phyloP scores from a whole-genome alignment of 164 flowering plant genomes.

The Malania oleifera region DNA sequence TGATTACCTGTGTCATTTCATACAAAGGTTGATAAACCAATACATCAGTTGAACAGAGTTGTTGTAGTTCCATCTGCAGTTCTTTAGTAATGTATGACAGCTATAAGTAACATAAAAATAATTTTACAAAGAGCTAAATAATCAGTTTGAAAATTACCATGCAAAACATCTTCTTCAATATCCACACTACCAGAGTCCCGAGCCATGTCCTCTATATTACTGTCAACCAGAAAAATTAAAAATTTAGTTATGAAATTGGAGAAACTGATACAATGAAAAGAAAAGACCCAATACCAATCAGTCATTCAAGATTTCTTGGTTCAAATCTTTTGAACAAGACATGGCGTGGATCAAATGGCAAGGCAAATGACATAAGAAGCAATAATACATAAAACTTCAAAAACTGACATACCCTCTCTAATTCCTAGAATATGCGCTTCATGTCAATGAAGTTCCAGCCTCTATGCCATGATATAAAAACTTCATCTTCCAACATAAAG shows the following conservation, averaged over 20 bases:
- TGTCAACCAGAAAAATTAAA: slow-evolving; percentile 25
- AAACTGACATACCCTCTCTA: background rate
- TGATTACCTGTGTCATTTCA: slow-evolving; percentile 71
- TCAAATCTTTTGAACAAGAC: background rate
- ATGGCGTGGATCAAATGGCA: background rate
- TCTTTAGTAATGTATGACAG: slow-evolving; percentile 35
- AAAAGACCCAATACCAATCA: background rate
- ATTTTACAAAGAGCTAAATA: slow-evolving; percentile 6
- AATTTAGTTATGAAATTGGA: slow-evolving; percentile 2
- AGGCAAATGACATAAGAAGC: background rate
- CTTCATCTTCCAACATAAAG: too few species aligned
- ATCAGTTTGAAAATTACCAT: slow-evolving; percentile 40
- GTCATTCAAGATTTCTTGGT: background rate
- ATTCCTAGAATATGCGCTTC: background rate
- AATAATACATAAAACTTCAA: too few species aligned
- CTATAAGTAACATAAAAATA: slow-evolving; percentile 14
- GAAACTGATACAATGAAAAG: slow-evolving; percentile 1
- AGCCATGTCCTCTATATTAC: slow-evolving; percentile 94
- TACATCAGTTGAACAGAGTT: slow-evolving; percentile 45
- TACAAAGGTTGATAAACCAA: slow-evolving; percentile 61
- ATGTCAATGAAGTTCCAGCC: background rate
- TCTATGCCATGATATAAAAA: too few species aligned
- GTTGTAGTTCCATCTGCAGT: slow-evolving; percentile 68
- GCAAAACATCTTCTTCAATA: slow-evolving; percentile 69
- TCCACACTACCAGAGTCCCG: slow-evolving; percentile 92